Evolutionary conservation across 1,284 basidiomycete species (phyloP), one percentile per base, ranked within the genome.

Genomic region (Ceratobasidium sp.): DNA sequence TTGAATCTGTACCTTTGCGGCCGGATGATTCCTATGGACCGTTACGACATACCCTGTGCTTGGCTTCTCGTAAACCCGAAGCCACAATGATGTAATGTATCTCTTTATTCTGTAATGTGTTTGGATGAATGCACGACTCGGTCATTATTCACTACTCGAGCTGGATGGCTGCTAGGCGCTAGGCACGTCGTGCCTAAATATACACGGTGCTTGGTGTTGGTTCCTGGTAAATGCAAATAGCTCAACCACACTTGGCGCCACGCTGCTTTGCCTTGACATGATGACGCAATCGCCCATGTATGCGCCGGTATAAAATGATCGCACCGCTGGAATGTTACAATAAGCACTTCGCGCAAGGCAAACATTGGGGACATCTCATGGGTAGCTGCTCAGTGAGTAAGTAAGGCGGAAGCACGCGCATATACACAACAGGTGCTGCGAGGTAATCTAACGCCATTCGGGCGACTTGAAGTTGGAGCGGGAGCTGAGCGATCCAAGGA

Each of bases 61-160:
- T 45, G 64, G 52, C 64, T 34, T 67, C 52, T 31, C 52, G 52
- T 67, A 67, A 67, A 29, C 12, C 45, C 38, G 53, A 52, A 42
- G 50, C n/a, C 1, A 34, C 54, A 13, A 42, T 38, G 50, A 67
- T 34, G 29, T 6, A 47, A 47, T 47, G 22, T n/a, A 40, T 7
- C 8, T 8, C 38, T 52, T 53, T 42, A 65, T 32, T 35, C 34
- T 40, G 38, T 40, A 40, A 40, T 17, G n/a, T 40, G 8, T 40
- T 17, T 40, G 17, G 38, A 40, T 40, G 38, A 40, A 40, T 40
- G 17, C 38, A 40, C 38, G 38, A 17, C 38, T 7, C 38, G 38
- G 8, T 17, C 17, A 7, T 40, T 40, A 8, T 17, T 40, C 38
- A 17, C 7, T 8, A 17, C 8, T 40, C 17, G 38, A 40, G 38